Evolutionary conservation across 2,329 filamentous ascomycete genomes (phyloP).

Genomic region (Aspergillus brunneoviolaceus): DNA sequence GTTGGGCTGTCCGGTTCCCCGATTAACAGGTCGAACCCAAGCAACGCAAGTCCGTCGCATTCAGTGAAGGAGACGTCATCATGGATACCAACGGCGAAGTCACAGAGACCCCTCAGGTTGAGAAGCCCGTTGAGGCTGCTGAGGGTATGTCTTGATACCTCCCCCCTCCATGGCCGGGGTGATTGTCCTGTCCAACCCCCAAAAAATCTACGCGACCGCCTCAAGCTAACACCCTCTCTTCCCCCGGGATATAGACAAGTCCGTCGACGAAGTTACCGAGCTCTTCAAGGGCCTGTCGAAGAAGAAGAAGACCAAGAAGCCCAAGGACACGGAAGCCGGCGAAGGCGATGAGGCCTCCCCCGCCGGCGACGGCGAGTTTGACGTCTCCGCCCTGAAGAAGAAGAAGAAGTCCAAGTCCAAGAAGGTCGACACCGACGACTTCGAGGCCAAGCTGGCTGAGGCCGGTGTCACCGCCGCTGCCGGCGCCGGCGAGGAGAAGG

Average conservation of each 20-base stretch:
- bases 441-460: slow-evolving; percentile 65
- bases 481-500: slow-evolving; percentile 55
- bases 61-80: slow-evolving; percentile 81
- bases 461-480: slow-evolving; percentile 59
- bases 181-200: background rate
- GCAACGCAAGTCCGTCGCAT: slow-evolving; percentile 89
- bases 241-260: slow-evolving; percentile 50
- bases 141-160: slow-evolving; percentile 25
- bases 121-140: slow-evolving; percentile 65
- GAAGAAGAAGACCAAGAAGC: slow-evolving; percentile 67
- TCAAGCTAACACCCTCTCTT: background rate
- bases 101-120: slow-evolving; percentile 67
- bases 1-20: slow-evolving; percentile 16
- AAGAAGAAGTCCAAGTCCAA: slow-evolving; percentile 67
- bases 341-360: slow-evolving; percentile 51
- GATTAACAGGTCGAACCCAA: slow-evolving; percentile 53
- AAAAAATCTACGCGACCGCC: background rate
- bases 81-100: slow-evolving; percentile 89
- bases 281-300: slow-evolving; percentile 70
- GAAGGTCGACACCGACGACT: slow-evolving; percentile 62
- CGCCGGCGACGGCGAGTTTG: slow-evolving; percentile 60
- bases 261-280: slow-evolving; percentile 64
- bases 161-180: background rate
- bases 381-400: slow-evolving; percentile 72
- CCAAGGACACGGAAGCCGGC: slow-evolving; percentile 54